Evolutionary conservation across 805 yeast genomes (phyloP).

Genomic region (Metschnikowia similis): DNA sequence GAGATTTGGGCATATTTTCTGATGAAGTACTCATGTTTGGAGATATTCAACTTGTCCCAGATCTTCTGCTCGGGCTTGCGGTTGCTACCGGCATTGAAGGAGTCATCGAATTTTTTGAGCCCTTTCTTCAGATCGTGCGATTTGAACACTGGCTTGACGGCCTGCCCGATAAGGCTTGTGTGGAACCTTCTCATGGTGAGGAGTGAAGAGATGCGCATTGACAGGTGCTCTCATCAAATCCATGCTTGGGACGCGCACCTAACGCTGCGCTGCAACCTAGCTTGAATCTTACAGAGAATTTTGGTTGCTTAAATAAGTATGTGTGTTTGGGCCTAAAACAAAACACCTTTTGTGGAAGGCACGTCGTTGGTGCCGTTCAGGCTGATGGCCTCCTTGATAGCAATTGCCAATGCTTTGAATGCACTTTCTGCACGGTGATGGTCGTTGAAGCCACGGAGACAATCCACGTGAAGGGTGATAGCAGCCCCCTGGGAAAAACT

Average conservation of each 20-base stretch:
- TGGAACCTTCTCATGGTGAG: constrained; percentile 12
- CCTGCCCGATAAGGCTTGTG: constrained; percentile 6
- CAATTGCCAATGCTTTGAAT: constrained; percentile 92
- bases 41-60: constrained; percentile 61
- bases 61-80: constrained; percentile 42
- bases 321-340: constrained; percentile 41
- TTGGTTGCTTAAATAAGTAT: not conserved
- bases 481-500: constrained; percentile 92
- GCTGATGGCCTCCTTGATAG: constrained; percentile 79
- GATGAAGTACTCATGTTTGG: constrained; percentile 59
- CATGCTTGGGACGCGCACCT: not conserved
- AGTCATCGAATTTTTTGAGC: constrained; percentile 34
- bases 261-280: not conserved
- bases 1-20: constrained; percentile 65
- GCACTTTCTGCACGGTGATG: constrained; percentile 97
- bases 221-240: not conserved
- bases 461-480: constrained; percentile 90
- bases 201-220: constrained; percentile 1
- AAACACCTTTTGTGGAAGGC: constrained; percentile 95
- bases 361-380: constrained; percentile 84
- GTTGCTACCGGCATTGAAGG: constrained; percentile 32
- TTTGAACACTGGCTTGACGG: constrained; percentile 11
- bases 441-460: constrained; percentile 89
- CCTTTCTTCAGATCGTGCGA: constrained; percentile 7
- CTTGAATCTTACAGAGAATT: not conserved